Evolutionary conservation across 345 rosid genomes (phyloP).

Genomic region (Garcia nutans): DNA sequence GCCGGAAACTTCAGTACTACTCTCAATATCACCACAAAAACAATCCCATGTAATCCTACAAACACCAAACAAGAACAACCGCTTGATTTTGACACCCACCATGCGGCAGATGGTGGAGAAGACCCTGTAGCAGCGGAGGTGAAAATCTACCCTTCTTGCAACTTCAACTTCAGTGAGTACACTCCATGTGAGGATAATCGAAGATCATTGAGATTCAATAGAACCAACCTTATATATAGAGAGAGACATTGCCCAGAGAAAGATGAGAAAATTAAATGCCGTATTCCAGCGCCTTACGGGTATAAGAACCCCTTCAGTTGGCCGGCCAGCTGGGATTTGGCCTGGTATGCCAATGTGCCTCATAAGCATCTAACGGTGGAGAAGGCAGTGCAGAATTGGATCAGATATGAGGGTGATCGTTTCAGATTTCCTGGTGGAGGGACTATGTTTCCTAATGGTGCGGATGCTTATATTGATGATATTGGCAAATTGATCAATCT

Average conservation of each 20-base stretch:
- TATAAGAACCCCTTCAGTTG: slow-evolving; percentile 42
- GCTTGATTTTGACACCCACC: slow-evolving; percentile 26
- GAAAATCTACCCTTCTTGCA: slow-evolving; percentile 35
- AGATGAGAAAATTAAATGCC: slow-evolving; percentile 27
- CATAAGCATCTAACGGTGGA: slow-evolving; percentile 53
- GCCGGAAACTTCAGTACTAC: not conserved
- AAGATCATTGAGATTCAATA: slow-evolving; percentile 31
- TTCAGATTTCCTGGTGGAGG: slow-evolving; percentile 58
- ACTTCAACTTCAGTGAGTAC: slow-evolving; percentile 39
- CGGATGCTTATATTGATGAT: slow-evolving; percentile 44
- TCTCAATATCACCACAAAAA: slow-evolving; percentile 5
- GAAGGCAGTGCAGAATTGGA: slow-evolving; percentile 63
- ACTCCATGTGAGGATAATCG: slow-evolving; percentile 48
- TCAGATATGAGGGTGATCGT: slow-evolving; percentile 39
- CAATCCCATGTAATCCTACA: slow-evolving; percentile 13
- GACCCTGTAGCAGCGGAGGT: not conserved
- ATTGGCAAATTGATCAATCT: slow-evolving; percentile 29
- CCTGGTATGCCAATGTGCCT: slow-evolving; percentile 52
- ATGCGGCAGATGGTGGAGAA: slow-evolving; percentile 5
- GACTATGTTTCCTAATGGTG: slow-evolving; percentile 55
- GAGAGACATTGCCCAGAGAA: slow-evolving; percentile 41
- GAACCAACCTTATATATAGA: slow-evolving; percentile 32
- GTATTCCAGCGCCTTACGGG: slow-evolving; percentile 32
- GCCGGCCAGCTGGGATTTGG: slow-evolving; percentile 46
- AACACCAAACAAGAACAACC: not conserved